Conservation (phyloP, 306 rosid species). For the Pterocarpus macrocarpus region DNA sequence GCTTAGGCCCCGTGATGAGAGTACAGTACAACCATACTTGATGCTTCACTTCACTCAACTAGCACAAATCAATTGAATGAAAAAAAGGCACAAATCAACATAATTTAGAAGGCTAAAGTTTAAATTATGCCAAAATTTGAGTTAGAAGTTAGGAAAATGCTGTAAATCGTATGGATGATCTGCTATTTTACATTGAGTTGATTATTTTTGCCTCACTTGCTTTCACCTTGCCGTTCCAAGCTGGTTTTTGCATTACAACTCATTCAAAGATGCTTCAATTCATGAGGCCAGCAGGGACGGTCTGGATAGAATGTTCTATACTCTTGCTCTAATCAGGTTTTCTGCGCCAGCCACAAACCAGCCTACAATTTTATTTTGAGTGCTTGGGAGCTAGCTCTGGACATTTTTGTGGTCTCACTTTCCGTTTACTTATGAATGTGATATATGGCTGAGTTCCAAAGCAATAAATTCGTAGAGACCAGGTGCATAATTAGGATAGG, state of each 20-base stretch:
- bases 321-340: background rate
- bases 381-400: background rate
- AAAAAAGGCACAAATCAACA: background rate
- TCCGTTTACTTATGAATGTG: background rate
- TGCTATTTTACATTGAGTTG: background rate
- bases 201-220: background rate
- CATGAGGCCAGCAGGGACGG: background rate
- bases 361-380: background rate
- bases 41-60: no score
- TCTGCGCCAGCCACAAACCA: background rate
- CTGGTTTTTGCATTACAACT: background rate
- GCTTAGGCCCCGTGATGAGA: no score
- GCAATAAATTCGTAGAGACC: background rate
- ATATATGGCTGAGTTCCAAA: background rate
- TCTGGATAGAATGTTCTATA: background rate
- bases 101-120: background rate
- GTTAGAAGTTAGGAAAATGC: background rate
- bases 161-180: background rate
- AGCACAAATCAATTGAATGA: no score
- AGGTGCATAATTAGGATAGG: background rate
- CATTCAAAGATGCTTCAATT: background rate
- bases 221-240: background rate
- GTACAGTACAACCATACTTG: no score
- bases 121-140: no score
- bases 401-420: constrained; percentile 5